phyloP scores from a whole-genome alignment of 1,284 basidiomycete species.

The Testicularia cyperi region DNA sequence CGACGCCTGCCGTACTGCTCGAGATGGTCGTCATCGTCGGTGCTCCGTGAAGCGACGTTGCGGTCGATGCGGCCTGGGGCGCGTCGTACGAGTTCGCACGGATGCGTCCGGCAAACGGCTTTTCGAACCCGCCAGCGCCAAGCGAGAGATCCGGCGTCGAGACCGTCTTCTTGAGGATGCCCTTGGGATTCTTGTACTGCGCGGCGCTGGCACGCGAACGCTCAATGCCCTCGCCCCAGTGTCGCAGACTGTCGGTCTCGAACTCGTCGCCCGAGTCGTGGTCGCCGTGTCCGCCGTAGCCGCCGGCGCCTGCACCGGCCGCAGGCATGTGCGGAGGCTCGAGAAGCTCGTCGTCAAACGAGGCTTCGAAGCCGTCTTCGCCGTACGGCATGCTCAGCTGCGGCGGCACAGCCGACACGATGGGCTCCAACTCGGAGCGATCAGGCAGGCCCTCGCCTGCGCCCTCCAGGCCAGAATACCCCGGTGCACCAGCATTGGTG shows the following conservation, averaged over 20 bases:
- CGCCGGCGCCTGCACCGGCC: conserved; percentile 55
- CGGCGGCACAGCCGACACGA: conserved; percentile 21
- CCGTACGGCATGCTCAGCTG: conserved; percentile 54
- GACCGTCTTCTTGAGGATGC: conserved; percentile 73
- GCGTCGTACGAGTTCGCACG: conserved; percentile 61
- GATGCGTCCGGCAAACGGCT: conserved; percentile 51
- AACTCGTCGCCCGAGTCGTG: conserved; percentile 64
- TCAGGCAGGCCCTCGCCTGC: background rate
- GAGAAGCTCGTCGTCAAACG: conserved; percentile 74
- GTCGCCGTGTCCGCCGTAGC: conserved; percentile 56
- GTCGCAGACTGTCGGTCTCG: conserved; percentile 62
- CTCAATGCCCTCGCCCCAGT: conserved; percentile 69
- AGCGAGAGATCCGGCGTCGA: conserved; percentile 37
- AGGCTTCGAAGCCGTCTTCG: conserved; percentile 65
- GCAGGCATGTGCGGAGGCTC: conserved; percentile 68
- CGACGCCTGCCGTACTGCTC: conserved; percentile 42
- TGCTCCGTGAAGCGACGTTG: conserved; percentile 10
- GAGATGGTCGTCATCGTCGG: conserved; percentile 50
- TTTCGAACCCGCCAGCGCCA: conserved; percentile 28
- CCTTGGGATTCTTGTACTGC: conserved; percentile 71
- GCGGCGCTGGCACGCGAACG: conserved; percentile 69
- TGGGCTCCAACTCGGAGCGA: conserved; percentile 4
- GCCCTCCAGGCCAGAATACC: no score
- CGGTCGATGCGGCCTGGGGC: conserved; percentile 27
- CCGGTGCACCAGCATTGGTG: background rate